Conservation (phyloP, 139 green algal genomes). For the Cymbomonas tetramitiformis region DNA sequence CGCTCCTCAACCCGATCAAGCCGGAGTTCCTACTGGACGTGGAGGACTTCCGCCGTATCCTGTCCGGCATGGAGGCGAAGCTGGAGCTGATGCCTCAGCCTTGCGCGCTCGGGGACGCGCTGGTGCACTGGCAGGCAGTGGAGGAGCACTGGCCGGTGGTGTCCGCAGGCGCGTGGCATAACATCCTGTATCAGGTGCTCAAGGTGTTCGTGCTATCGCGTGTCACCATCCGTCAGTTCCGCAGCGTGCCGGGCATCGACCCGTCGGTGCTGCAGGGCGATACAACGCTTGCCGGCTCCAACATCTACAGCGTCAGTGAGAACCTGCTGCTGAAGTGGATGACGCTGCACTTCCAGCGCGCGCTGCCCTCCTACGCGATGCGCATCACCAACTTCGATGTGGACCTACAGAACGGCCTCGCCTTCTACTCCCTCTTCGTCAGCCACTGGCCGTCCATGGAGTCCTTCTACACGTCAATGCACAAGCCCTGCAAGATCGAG, state of each 20-base stretch:
- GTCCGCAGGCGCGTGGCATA: slow-evolving; percentile 5
- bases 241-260: slow-evolving; percentile 29
- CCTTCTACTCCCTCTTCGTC: slow-evolving; percentile 42
- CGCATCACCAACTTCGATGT: slow-evolving; percentile 37
- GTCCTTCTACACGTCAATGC: background rate
- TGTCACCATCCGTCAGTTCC: slow-evolving; percentile 39
- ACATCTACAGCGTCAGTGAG: slow-evolving; percentile 49
- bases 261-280: background rate
- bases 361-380: slow-evolving; percentile 14
- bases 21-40: slow-evolving; percentile 51
- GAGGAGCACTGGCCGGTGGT: slow-evolving; percentile 38
- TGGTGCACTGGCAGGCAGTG: slow-evolving; percentile 41
- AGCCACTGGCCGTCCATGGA: slow-evolving; percentile 43
- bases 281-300: slow-evolving; percentile 10
- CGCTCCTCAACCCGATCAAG: slow-evolving; percentile 52
- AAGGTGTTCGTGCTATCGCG: slow-evolving; percentile 50
- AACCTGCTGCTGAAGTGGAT: slow-evolving; percentile 50
- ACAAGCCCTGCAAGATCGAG: background rate
- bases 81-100: background rate
- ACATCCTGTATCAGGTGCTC: slow-evolving; percentile 14
- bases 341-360: slow-evolving; percentile 18
- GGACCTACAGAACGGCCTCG: slow-evolving; percentile 40
- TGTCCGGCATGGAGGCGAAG: background rate
- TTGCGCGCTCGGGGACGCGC: slow-evolving; percentile 27
- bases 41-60: slow-evolving; percentile 31